Evolutionary conservation across 768 basidiomycete genomes (phyloP).

Genomic region (Russula vinacea): DNA sequence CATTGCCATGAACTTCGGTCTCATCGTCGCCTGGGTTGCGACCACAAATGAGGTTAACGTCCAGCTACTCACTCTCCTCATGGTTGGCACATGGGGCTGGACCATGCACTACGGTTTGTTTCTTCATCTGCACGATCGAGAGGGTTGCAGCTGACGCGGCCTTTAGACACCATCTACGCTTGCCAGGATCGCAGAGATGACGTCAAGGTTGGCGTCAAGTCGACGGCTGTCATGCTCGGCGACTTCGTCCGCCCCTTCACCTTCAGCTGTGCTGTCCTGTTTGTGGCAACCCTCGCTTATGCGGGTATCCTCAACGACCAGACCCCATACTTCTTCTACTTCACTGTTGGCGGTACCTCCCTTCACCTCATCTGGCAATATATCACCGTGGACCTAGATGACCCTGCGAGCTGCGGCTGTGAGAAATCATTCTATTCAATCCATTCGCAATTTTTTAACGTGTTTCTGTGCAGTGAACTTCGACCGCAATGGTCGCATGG

Average conservation of each 20-base stretch:
- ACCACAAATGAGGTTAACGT: conserved; percentile 38
- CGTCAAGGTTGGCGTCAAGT: conserved; percentile 64
- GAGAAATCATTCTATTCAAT: not conserved
- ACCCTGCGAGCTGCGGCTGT: conserved; percentile 29
- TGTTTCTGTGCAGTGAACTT: conserved; percentile 23
- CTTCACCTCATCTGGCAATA: conserved; percentile 33
- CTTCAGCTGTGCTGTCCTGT: conserved; percentile 48
- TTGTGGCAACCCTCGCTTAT: conserved; percentile 51
- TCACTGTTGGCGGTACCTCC: conserved; percentile 30
- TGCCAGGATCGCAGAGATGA: conserved; percentile 78
- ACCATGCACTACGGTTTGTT: conserved; percentile 43
- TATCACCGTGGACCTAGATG: conserved; percentile 30
- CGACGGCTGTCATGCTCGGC: conserved; percentile 74
- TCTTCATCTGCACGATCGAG: not conserved
- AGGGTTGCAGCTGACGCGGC: not conserved
- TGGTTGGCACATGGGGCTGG: conserved; percentile 36
- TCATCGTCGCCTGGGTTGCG: conserved; percentile 50
- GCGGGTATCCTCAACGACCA: conserved; percentile 47
- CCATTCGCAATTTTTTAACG: not conserved
- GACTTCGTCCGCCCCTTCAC: conserved; percentile 57
- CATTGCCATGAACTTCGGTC: conserved; percentile 48
- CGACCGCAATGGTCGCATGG: conserved; percentile 29
- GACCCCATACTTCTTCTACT: conserved; percentile 29
- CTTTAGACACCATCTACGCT: conserved; percentile 63
- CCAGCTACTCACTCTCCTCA: conserved; percentile 23